Conservation (phyloP, 1,139 yeast genomes). For the Sugiyamaella grinbergsii region DNA sequence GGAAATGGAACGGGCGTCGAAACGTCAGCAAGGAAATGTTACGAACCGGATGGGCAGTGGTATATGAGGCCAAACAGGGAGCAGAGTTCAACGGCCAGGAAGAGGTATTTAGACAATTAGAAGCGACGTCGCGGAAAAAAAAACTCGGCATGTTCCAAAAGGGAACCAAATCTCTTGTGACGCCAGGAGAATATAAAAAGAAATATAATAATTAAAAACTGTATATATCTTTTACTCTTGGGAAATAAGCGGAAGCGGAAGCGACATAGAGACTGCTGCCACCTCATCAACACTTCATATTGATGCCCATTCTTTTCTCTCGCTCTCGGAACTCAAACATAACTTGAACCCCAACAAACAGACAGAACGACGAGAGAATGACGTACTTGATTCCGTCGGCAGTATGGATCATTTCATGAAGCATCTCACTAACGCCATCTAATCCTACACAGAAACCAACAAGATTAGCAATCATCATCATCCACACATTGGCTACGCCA, state of each 20-base stretch:
- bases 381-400: conserved; percentile 66
- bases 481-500: conserved; percentile 87
- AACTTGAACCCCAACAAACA: conserved; percentile 84
- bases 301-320: conserved; percentile 81
- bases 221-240: neutral
- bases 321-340: conserved; percentile 92
- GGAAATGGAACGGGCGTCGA: conserved; percentile 71
- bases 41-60: conserved; percentile 76
- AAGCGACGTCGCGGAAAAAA: conserved; percentile 57
- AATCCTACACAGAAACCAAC: conserved; percentile 93
- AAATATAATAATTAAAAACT: conserved; percentile 11
- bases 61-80: conserved; percentile 77
- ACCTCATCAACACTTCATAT: conserved; percentile 63
- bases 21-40: conserved; percentile 91
- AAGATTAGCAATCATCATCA: conserved; percentile 97
- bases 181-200: conserved; percentile 82
- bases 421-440: conserved; percentile 72
- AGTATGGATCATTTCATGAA: conserved; percentile 73
- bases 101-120: conserved; percentile 57
- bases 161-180: conserved; percentile 54
- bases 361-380: conserved; percentile 58
- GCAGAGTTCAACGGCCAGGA: conserved; percentile 88
- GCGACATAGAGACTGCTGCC: neutral
- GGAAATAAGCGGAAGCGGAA: neutral
- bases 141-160: conserved; percentile 68